Conservation (phyloP, 1,284 basidiomycete genomes). For the Neonothopanus nambi region DNA sequence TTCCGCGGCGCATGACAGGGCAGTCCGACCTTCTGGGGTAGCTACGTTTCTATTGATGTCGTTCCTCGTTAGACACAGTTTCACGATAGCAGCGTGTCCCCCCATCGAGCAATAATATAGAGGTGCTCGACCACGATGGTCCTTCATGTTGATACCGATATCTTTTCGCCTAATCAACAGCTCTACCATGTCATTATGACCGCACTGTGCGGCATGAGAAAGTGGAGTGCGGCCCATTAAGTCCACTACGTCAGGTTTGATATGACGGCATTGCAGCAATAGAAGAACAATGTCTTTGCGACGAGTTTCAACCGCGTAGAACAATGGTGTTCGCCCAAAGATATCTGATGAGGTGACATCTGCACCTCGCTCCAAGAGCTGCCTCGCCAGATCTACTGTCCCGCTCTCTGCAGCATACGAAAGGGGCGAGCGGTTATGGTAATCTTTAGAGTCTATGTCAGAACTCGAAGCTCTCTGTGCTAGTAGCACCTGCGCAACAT, state of each 20-base stretch:
- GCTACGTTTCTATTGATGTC: not conserved
- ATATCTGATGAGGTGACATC: not conserved
- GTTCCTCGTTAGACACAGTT: slow-evolving; percentile 3
- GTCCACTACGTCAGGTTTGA: not conserved
- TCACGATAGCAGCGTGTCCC: slow-evolving; percentile 2
- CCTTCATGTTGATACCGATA: not conserved
- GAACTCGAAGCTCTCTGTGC: not conserved
- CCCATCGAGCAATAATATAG: not conserved
- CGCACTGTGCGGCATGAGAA: not conserved
- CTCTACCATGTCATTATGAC: not conserved
- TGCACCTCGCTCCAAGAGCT: not conserved
- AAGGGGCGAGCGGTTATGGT: not conserved
- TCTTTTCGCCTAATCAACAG: not conserved
- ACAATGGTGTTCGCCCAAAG: not conserved
- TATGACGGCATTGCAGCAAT: too few species aligned
- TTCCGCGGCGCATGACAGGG: slow-evolving; percentile 8
- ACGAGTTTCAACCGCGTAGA: not conserved
- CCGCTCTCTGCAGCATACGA: not conserved
- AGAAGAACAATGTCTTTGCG: not conserved
- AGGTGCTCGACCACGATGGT: not conserved
- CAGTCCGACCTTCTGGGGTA: not conserved
- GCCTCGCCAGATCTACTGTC: not conserved
- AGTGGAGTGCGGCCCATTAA: not conserved
- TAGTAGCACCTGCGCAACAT: not conserved
- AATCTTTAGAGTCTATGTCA: not conserved